Base-by-base conservation (phyloP, 169 alveolate genomes). In the Eimeria maxima region DNA sequence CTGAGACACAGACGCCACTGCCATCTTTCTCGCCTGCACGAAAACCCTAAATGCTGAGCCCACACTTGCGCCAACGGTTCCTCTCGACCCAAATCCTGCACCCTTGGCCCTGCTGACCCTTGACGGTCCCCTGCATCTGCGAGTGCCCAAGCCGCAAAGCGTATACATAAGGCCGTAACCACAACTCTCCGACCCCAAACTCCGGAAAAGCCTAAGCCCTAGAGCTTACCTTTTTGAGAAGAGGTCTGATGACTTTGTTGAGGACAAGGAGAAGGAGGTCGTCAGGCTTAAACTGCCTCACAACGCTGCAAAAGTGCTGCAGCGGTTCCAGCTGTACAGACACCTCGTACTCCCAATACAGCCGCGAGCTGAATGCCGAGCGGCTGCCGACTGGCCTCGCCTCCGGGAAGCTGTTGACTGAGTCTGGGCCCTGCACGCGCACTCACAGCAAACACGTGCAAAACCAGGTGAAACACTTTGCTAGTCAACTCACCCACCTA, bases 321-420 rank as follows among this genome's bases (percentile, higher is more conserved):
- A 97, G 94, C 33, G 98, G 97, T 78, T 98, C 99, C 95, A 98
- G 98, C 87, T 98, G 99, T 33, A 98, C 89, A 6, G 97, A 97
- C 24, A 98, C 97, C 74, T 97, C 98, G 96, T 98, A 98, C 47
- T 97, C 97, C 99, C 98, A 98, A 69, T 74, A 86, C 69, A 81
- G 84, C 42, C 96, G 71, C 76, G 93, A 91, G 38, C 50, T 22
- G 13, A 47, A 38, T 14, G 89, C 95, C 10, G 57, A 42, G 71
- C 45, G 13, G 87, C 57, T 33, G 87, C 6, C n/a, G 60, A 76
- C 10, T 8, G 63, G 27, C 63, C 50, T 5, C 11, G 63, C 63
- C 88, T 42, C 88, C 60, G 88, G 88, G 60, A 76, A 42, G 24
- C 63, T 44, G 18, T 22, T 29, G 14, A 42, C 22, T 22, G 88